phyloP scores from a whole-genome alignment of 2,329 filamentous ascomycete genomes.

The Fusarium compactum region DNA sequence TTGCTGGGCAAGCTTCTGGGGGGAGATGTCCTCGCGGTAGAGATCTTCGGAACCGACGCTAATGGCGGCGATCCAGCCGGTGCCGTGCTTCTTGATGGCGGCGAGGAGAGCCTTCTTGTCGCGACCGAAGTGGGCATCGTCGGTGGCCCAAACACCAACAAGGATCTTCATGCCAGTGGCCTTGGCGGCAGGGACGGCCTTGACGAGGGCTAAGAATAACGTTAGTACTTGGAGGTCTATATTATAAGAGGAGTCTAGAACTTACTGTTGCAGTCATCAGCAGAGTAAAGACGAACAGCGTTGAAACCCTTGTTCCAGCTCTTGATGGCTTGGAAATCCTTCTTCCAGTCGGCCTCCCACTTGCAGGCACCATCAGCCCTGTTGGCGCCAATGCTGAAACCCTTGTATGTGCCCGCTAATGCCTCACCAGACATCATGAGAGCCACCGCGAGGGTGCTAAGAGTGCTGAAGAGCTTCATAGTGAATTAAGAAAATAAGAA shows the following conservation, averaged over 20 bases:
- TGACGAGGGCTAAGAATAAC: constrained; percentile 31
- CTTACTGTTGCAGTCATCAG: constrained; percentile 43
- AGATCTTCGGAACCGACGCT: constrained; percentile 43
- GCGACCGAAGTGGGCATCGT: constrained; percentile 41
- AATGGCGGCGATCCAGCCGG: constrained; percentile 43
- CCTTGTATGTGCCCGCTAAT: constrained; percentile 42
- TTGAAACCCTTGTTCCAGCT: constrained; percentile 45
- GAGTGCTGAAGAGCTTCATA: constrained; percentile 40
- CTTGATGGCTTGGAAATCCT: constrained; percentile 45
- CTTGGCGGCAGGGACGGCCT: constrained; percentile 45
- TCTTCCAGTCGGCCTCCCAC: constrained; percentile 43
- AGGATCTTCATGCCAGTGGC: constrained; percentile 42
- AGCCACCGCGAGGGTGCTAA: constrained; percentile 32
- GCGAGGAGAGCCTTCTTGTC: constrained; percentile 44
- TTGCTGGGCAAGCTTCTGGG: constrained; percentile 42
- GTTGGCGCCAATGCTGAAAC: constrained; percentile 45
- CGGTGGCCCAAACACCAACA: constrained; percentile 42
- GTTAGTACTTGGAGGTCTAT: neutral
- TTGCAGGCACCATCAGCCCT: constrained; percentile 40
- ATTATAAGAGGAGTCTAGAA: neutral
- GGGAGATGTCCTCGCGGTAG: constrained; percentile 42
- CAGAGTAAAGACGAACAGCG: constrained; percentile 41
- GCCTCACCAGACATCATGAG: constrained; percentile 39
- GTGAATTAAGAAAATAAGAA: neutral
- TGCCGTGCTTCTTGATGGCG: constrained; percentile 44